These are phyloP conservation scores for Penicillium chermesinum DNA, from an alignment of 495 filamentous ascomycete species.

Conservation along the genomic window DNA sequence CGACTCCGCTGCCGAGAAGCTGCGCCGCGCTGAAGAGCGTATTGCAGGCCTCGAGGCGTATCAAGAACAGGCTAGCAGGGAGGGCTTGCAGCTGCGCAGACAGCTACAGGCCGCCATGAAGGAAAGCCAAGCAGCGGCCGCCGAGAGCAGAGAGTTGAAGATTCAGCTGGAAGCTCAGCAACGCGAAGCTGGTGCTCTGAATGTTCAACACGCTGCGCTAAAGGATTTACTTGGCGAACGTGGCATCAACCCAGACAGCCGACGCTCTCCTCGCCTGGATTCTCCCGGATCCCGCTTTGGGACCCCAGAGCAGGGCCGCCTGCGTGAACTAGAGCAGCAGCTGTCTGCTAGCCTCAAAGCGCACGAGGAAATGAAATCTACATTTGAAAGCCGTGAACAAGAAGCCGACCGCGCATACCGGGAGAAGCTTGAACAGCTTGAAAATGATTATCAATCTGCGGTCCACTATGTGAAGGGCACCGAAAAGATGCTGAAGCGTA, in stretches of 20 bases:
- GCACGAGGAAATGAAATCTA: conserved; percentile 75
- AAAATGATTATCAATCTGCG: conserved; percentile 97
- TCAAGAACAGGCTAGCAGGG: conserved; percentile 92
- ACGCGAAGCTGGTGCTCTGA: conserved; percentile 81
- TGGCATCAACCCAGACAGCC: conserved; percentile 59
- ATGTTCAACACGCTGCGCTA: conserved; percentile 84
- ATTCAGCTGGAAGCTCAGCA: conserved; percentile 74
- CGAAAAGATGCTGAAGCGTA: conserved; percentile 97
- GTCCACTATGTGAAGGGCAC: conserved; percentile 99
- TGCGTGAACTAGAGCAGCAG: conserved; percentile 86
- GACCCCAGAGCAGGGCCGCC: conserved; percentile 73
- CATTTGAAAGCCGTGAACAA: conserved; percentile 70
- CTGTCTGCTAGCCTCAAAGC: conserved; percentile 70
- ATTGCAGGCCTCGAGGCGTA: conserved; percentile 95
- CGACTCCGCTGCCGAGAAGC: conserved; percentile 80
- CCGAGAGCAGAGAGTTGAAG: conserved; percentile 72
- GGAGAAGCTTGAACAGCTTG: conserved; percentile 86
- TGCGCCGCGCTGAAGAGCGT: conserved; percentile 87
- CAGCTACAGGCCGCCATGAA: conserved; percentile 79
- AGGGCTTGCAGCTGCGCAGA: conserved; percentile 80
- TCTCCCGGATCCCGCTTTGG: conserved; percentile 70
- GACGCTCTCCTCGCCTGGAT: conserved; percentile 54
- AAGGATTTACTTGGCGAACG: conserved; percentile 90
- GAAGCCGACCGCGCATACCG: conserved; percentile 80
- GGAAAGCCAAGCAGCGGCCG: conserved; percentile 70